phyloP scores from a whole-genome alignment of 768 basidiomycete species.

The Russula vinacea region DNA sequence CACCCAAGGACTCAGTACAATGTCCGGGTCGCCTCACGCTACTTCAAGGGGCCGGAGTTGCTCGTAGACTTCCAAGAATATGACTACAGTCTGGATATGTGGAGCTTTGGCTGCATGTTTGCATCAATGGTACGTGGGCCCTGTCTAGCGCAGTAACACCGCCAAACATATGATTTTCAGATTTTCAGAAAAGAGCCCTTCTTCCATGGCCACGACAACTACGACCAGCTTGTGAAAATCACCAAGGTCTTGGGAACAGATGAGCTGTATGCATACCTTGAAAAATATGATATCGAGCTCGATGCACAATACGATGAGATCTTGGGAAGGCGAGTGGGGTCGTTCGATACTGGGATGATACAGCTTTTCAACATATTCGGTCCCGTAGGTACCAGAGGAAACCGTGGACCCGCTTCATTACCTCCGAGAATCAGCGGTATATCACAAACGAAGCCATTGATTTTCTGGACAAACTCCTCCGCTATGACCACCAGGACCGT shows the following conservation, averaged over 20 bases:
- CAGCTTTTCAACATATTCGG: slow-evolving; percentile 10
- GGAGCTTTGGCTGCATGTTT: slow-evolving; percentile 99
- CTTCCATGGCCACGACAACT: slow-evolving; percentile 99
- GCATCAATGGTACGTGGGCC: slow-evolving; percentile 78
- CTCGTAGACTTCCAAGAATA: slow-evolving; percentile 98
- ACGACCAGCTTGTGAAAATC: slow-evolving; percentile 97
- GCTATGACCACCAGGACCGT: slow-evolving; percentile 96
- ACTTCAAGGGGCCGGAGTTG: slow-evolving; percentile 97
- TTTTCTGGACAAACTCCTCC: slow-evolving; percentile 89
- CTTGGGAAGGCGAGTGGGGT: slow-evolving; percentile 62
- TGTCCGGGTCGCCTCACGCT: slow-evolving; percentile 93
- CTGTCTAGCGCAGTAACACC: slow-evolving; percentile 5
- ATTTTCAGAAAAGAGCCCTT: slow-evolving; percentile 99
- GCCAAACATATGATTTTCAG: slow-evolving; percentile 41
- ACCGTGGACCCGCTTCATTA: slow-evolving; percentile 93
- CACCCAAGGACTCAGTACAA: slow-evolving; percentile 98
- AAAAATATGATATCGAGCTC: slow-evolving; percentile 93
- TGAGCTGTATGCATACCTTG: slow-evolving; percentile 86
- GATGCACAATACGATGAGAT: slow-evolving; percentile 97
- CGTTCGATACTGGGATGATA: slow-evolving; percentile 10
- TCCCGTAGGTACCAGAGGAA: slow-evolving; percentile 78
- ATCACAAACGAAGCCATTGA: slow-evolving; percentile 97
- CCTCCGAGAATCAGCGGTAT: slow-evolving; percentile 92
- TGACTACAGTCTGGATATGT: slow-evolving; percentile 97
- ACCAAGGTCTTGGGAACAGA: slow-evolving; percentile 97